Evolutionary conservation across 345 rosid species (phyloP).

Genomic region (Raphanus raphanistrum): DNA sequence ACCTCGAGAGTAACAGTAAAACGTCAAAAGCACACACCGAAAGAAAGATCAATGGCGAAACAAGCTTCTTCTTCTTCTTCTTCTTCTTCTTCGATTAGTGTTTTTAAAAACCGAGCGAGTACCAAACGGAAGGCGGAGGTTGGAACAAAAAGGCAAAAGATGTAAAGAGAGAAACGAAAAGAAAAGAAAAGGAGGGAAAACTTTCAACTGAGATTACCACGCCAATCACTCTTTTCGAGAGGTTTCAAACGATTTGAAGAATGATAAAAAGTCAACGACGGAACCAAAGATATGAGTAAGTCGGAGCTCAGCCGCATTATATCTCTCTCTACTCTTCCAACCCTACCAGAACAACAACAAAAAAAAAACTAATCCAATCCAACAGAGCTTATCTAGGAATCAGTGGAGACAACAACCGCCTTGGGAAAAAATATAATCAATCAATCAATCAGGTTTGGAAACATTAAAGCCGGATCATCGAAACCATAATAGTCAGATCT

Average conservation of each 20-base stretch:
- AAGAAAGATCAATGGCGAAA: slow-evolving; percentile 4
- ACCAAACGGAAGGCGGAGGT: not conserved
- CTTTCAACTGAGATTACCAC: slow-evolving; percentile 93
- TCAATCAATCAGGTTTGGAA: not conserved
- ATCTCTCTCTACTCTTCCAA: slow-evolving; percentile 49
- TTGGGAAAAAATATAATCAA: not conserved
- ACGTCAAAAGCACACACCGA: not conserved
- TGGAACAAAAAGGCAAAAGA: not conserved
- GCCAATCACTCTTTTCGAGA: slow-evolving; percentile 87
- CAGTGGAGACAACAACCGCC: not conserved
- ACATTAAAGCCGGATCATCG: slow-evolving; percentile 21
- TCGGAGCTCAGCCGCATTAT: slow-evolving; percentile 73
- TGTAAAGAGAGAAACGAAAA: slow-evolving; percentile 3
- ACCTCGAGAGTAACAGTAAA: not conserved
- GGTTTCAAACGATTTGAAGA: slow-evolving; percentile 82
- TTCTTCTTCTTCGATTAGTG: slow-evolving; percentile 7
- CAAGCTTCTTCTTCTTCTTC: slow-evolving; percentile 17
- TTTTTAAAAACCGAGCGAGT: slow-evolving; percentile 5
- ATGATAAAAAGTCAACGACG: slow-evolving; percentile 56
- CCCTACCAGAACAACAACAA: slow-evolving; percentile 43
- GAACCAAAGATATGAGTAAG: slow-evolving; percentile 43
- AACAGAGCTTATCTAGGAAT: slow-evolving; percentile 13
- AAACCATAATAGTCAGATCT: not conserved
- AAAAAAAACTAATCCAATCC: slow-evolving; percentile 22
- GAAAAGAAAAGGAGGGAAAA: not conserved